Evolutionary conservation across 345 rosid species (phyloP).

Genomic region (Kernera saxatilis): DNA sequence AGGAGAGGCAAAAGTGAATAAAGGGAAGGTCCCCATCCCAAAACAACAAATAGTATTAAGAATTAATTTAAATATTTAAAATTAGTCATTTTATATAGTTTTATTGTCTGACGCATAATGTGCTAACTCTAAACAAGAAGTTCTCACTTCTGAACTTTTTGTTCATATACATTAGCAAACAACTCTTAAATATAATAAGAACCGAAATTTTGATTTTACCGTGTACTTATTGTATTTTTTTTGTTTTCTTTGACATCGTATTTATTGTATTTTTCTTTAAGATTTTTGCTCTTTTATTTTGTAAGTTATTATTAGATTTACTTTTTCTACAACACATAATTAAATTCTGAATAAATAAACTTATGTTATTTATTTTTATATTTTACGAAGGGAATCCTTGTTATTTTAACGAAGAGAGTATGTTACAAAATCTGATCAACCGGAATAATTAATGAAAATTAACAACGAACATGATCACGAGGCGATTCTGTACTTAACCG

Average conservation of each 20-base stretch:
- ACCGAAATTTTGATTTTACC: neutral
- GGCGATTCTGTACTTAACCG: neutral
- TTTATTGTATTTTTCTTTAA: neutral
- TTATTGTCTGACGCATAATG: neutral
- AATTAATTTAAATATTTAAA: neutral
- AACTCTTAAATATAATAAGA: neutral
- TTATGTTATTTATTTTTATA: no score
- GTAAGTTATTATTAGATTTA: neutral
- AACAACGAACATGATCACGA: neutral
- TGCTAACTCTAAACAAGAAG: neutral
- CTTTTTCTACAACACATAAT: neutral
- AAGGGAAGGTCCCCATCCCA: slow-evolving; percentile 25
- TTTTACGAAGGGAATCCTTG: no score
- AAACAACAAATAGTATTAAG: slow-evolving; percentile 8
- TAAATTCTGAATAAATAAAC: neutral
- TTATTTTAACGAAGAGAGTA: no score
- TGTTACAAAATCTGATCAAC: neutral
- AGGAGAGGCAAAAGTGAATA: slow-evolving; percentile 26
- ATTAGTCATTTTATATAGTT: neutral
- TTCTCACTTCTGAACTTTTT: neutral
- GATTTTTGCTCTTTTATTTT: neutral
- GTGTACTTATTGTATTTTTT: neutral
- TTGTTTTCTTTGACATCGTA: no score
- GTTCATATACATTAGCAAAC: neutral
- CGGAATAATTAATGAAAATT: neutral